Base-by-base conservation (phyloP, 495 filamentous ascomycete genomes). In the Choiromyces venosus region DNA sequence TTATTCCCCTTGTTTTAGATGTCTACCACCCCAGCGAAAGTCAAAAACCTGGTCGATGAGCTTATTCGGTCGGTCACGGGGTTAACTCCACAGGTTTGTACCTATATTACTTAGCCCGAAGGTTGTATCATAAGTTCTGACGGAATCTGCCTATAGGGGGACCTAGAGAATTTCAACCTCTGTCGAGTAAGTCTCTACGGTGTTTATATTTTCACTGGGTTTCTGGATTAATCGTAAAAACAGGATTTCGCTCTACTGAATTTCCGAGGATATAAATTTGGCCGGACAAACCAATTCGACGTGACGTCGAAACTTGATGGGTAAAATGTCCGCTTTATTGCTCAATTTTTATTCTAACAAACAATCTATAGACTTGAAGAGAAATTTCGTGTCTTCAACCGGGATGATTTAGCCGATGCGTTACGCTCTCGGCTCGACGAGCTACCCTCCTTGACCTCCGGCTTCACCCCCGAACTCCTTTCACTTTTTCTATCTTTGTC, bases 201-300 rank as follows among this genome's bases (percentile, higher is more conserved):
- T 80, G 69, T 71, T 81, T 80, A 35, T 78, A 79, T 39, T 71
- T n/a, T 18, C 73, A 82, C 29, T 82, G 81, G 72, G 79, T 79
- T 69, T 81, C 81, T 67, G 74, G 78, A 38, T 81, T 83, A 73
- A 77, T 78, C 14, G 71, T 71, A 18, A 40, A 84, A n/a, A 81
- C 81, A 86, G 79, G 84, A 90, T 25, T 84, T 85, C n/a, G 83
- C 86, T 0, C 80, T 88, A 42, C 86, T 85, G 19, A 85, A 81
- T 52, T 81, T 94, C 46, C 85, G 86, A 70, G 83, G 88, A 44
- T 85, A 90, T 69, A 86, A 83, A 44, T 90, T 91, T 84, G 85
- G 84, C 33, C 89, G 93, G 42, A 92, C 90, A 0, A 95, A 97
- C 83, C 94, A 96, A 78, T 99, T 97, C 81, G 92, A 92, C 39